These are phyloP conservation scores for Macrophomina pseudophaseolina DNA, from an alignment of 2,329 filamentous ascomycete species.

Conservation along the genomic window DNA sequence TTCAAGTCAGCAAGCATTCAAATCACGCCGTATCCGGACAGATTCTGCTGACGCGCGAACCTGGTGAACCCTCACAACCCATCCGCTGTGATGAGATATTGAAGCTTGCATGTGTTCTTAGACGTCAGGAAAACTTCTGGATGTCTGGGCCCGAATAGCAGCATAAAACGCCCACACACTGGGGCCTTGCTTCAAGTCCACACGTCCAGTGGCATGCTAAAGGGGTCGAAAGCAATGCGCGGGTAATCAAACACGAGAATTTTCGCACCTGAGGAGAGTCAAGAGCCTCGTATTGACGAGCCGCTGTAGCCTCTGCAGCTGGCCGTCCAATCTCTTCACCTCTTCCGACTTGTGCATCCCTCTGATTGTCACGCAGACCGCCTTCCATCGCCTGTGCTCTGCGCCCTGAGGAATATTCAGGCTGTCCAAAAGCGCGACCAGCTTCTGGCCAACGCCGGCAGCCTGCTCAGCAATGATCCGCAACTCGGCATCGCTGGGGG, in stretches of 20 bases:
- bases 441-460: not conserved
- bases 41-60: too few species aligned
- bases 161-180: too few species aligned
- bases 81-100: too few species aligned
- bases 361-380: not conserved
- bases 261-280: not conserved
- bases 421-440: not conserved
- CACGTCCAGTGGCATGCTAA: too few species aligned
- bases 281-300: not conserved
- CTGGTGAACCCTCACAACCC: too few species aligned
- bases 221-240: too few species aligned
- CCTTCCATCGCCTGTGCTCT: not conserved
- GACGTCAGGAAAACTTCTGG: too few species aligned
- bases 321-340: not conserved
- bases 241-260: too few species aligned
- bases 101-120: too few species aligned
- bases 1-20: not conserved
- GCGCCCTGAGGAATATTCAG: not conserved
- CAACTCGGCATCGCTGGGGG: not conserved
- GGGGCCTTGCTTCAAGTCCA: too few species aligned
- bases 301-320: not conserved
- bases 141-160: too few species aligned
- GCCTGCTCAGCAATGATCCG: not conserved
- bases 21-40: too few species aligned
- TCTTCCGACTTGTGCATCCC: not conserved